Conservation (phyloP, 1,284 basidiomycete species). For the Ganoderma sinense region DNA sequence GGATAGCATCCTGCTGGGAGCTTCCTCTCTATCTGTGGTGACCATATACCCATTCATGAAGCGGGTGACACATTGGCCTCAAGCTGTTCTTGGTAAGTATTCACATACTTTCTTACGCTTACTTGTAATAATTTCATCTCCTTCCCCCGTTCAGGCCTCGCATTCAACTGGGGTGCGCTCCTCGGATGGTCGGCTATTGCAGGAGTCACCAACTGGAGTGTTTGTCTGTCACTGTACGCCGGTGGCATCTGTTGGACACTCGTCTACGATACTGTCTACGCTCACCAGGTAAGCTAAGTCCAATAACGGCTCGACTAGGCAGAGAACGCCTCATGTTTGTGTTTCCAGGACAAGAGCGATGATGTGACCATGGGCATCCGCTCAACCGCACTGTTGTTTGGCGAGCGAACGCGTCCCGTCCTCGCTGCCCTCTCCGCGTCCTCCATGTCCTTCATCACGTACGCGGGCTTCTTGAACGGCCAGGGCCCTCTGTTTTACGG, state of each 20-base stretch:
- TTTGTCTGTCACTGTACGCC: conserved; percentile 89
- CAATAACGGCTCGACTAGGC: too few relatives aligned
- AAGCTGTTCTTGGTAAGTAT: conserved; percentile 86
- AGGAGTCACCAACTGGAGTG: conserved; percentile 82
- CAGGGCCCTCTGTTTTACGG: conserved; percentile 85
- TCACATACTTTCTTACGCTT: not conserved
- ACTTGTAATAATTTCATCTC: not conserved
- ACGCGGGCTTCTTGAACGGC: conserved; percentile 81
- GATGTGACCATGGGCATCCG: conserved; percentile 91
- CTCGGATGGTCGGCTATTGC: conserved; percentile 97
- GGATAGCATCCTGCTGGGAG: conserved; percentile 87
- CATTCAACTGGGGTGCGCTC: conserved; percentile 98
- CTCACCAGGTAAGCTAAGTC: conserved; percentile 79
- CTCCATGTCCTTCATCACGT: conserved; percentile 79
- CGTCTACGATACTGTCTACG: conserved; percentile 98
- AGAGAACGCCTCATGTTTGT: not conserved
- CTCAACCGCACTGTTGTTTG: conserved; percentile 94
- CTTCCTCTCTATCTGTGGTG: conserved; percentile 89
- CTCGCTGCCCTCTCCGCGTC: conserved; percentile 79
- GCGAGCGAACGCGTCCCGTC: conserved; percentile 77
- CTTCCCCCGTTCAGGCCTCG: conserved; percentile 65
- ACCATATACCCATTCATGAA: conserved; percentile 98
- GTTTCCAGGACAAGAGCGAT: conserved; percentile 87
- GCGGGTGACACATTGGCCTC: conserved; percentile 96
- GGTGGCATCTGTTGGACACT: conserved; percentile 94